Base-by-base conservation (phyloP, 139 green algal species). In the Coelastrella sp. region DNA sequence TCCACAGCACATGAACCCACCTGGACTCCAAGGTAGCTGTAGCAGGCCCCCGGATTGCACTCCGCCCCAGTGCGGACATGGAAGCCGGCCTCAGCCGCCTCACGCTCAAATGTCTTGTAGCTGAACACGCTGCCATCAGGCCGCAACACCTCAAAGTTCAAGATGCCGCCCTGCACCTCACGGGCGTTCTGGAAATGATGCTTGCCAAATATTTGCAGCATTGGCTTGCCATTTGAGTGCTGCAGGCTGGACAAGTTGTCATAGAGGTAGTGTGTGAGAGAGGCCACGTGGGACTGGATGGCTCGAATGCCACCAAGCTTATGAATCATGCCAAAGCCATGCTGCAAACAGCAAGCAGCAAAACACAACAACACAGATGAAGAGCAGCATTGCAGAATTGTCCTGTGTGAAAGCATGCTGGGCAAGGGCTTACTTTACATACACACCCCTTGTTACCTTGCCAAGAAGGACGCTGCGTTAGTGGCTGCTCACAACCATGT, bases 1-100 rank as follows among this genome's bases (percentile, higher is more conserved):
- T 72, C 63, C 63, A 7, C 63, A 7, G 63, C 63, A 72, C 63
- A 72, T 72, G 12, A 22, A 49, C 63, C 7, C 87, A 91, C 87
- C 78, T 76, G 59, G 22, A 96, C 63, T 49, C 93, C 95, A 11
- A 97, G 92, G 84, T 95, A 95, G 58, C 87, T 91, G 91, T 96
- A 97, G 84, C 92, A 95, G 7, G 95, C 95, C 25, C 95, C 95
- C 8, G 95, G 95, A 88, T 97, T 97, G 93, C 95, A 97, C 90
- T 96, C 93, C 4, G 89, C 90, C 20, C 95, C 96, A 6, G 93
- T 96, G 66, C 96, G 92, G 72, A 97, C 85, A 78, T 97, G 94
- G 79, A 98, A 95, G 60, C 96, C 96, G 0, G 93, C 94, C 9
- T 88, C 87, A 0, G 93, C 96, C 10, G 93, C 91, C 61, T 93